Evolutionary conservation across 169 alveolate genomes (phyloP).

Genomic region (Babesia sp.): DNA sequence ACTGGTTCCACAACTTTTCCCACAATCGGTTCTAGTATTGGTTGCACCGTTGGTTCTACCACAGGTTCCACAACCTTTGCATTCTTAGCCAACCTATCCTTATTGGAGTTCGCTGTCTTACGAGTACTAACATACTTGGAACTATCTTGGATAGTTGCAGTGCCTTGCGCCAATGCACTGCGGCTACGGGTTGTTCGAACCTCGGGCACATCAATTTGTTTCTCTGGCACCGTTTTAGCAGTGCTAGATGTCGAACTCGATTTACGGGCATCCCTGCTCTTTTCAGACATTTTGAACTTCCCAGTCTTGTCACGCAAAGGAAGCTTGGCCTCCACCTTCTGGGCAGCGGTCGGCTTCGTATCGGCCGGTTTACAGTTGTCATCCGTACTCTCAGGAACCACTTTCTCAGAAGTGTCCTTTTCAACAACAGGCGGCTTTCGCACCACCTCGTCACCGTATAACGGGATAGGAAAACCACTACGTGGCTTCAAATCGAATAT

Average conservation of each 20-base stretch:
- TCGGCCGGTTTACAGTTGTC: not conserved
- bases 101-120: too few species aligned
- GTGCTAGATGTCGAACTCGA: not conserved
- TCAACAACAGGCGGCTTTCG: not conserved
- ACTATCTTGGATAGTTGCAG: too few species aligned
- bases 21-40: too few species aligned
- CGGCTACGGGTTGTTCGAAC: too few species aligned
- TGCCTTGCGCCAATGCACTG: too few species aligned
- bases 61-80: too few species aligned
- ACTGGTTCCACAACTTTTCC: too few species aligned
- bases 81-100: too few species aligned
- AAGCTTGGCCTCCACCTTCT: constrained; percentile 1
- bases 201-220: too few species aligned
- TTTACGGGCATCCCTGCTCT: not conserved
- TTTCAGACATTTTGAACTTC: constrained; percentile 18
- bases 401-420: constrained; percentile 7
- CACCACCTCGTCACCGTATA: constrained; percentile 34
- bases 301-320: constrained; percentile 34
- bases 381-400: not conserved
- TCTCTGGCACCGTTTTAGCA: too few species aligned
- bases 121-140: too few species aligned
- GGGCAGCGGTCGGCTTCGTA: not conserved
- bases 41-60: too few species aligned
- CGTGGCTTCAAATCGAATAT: constrained; percentile 27
- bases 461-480: constrained; percentile 23